These are phyloP conservation scores for Hagleromyces aurorensis DNA, from an alignment of 805 yeast species.

Conservation along the genomic window DNA sequence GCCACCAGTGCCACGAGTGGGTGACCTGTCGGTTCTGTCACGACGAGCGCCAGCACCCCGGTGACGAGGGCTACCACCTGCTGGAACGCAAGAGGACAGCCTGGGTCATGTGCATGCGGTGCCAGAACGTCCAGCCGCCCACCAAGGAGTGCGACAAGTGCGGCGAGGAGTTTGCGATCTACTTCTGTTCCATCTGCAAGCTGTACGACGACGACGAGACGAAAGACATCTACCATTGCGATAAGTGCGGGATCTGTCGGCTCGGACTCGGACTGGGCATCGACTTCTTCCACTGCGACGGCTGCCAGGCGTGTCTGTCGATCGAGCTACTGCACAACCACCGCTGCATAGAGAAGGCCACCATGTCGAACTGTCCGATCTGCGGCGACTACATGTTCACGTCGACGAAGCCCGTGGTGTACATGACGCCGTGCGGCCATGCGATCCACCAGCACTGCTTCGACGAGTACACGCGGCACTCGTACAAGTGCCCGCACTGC, in stretches of 20 bases:
- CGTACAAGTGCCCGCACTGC: conserved; percentile 89
- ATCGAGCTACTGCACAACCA: conserved; percentile 72
- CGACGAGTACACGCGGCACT: conserved; percentile 70
- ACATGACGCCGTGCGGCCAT: conserved; percentile 86
- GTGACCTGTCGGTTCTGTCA: conserved; percentile 81
- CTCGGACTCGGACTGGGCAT: conserved; percentile 81
- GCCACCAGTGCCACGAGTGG: conserved; percentile 69
- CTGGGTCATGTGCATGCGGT: conserved; percentile 74
- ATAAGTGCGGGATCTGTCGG: conserved; percentile 87
- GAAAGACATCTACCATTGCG: conserved; percentile 86
- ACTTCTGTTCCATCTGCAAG: conserved; percentile 71
- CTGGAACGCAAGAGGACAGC: conserved; percentile 51
- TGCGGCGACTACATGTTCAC: conserved; percentile 89
- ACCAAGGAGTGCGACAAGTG: conserved; percentile 62
- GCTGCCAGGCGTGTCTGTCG: conserved; percentile 82
- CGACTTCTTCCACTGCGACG: conserved; percentile 86
- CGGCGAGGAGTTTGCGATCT: conserved; percentile 56
- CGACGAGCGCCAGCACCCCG: conserved; percentile 41
- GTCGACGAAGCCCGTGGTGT: conserved; percentile 72
- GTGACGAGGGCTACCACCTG: conserved; percentile 36
- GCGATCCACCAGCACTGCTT: conserved; percentile 84
- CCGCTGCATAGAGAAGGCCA: conserved; percentile 76
- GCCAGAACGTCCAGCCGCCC: conserved; percentile 70
- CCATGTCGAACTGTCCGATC: conserved; percentile 87
- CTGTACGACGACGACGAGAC: conserved; percentile 74